Evolutionary conservation across 768 basidiomycete species (phyloP).

Genomic region (Gymnopilus junonius): DNA sequence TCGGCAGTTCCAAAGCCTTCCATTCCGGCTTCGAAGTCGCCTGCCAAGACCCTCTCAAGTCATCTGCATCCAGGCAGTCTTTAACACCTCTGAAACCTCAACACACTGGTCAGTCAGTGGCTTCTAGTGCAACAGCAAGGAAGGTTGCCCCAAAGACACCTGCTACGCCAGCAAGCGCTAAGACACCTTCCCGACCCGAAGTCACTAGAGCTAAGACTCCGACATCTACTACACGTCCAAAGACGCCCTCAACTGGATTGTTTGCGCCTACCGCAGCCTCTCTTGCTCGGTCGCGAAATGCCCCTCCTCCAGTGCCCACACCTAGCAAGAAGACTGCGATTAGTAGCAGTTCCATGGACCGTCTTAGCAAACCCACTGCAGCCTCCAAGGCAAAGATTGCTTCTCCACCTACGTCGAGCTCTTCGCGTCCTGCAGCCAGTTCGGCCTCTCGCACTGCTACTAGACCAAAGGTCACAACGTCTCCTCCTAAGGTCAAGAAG

Average conservation of each 20-base stretch:
- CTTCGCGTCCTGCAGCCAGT: constrained; percentile 30
- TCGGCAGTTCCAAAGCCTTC: constrained; percentile 5
- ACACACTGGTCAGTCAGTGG: constrained; percentile 35
- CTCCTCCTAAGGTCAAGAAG: constrained; percentile 13
- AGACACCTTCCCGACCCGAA: constrained; percentile 36
- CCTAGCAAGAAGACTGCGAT: constrained; percentile 60
- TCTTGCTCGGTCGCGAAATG: constrained; percentile 68
- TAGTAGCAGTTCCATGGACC: constrained; percentile 58
- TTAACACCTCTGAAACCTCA: constrained; percentile 37
- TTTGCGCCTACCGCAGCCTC: constrained; percentile 87
- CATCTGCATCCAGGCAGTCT: constrained; percentile 24
- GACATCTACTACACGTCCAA: constrained; percentile 47
- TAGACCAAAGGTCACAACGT: constrained; percentile 25
- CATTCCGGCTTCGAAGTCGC: constrained; percentile 19
- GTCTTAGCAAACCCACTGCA: constrained; percentile 83
- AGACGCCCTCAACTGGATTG: constrained; percentile 68
- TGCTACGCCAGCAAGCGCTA: constrained; percentile 21
- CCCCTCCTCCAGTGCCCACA: constrained; percentile 46
- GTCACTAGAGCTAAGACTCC: constrained; percentile 40
- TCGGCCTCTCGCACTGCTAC: constrained; percentile 21
- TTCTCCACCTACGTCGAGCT: constrained; percentile 38
- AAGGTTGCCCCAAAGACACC: constrained; percentile 29
- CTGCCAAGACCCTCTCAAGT: constrained; percentile 32
- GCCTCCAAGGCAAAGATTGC: constrained; percentile 72
- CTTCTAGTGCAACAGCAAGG: constrained; percentile 25